Evolutionary conservation across 1,284 basidiomycete species (phyloP).

Genomic region (Leccinum angustisporum): DNA sequence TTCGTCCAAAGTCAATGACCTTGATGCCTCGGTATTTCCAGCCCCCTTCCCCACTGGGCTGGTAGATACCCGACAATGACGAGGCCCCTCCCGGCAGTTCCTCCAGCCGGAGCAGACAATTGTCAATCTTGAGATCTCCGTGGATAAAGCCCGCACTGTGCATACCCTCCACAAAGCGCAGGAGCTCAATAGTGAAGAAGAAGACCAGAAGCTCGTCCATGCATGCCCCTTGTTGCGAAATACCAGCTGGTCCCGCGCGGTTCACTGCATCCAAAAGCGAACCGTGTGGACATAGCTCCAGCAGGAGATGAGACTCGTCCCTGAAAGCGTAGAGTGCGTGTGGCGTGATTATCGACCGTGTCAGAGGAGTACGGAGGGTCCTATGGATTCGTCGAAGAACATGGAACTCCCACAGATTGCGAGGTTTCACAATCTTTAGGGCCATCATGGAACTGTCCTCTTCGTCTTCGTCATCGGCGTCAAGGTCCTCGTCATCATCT

Average conservation of each 20-base stretch:
- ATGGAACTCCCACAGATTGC: conserved; percentile 92
- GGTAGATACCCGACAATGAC: conserved; percentile 76
- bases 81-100: conserved; percentile 71
- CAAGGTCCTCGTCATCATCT: conserved; percentile 56
- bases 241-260: conserved; percentile 65
- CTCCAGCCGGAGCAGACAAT: conserved; percentile 90
- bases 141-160: conserved; percentile 88
- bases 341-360: conserved; percentile 70
- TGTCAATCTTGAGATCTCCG: conserved; percentile 99
- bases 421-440: conserved; percentile 89
- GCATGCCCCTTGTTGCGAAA: conserved; percentile 76
- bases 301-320: conserved; percentile 89
- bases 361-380: conserved; percentile 55
- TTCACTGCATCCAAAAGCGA: conserved; percentile 94
- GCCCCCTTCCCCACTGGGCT: conserved; percentile 73
- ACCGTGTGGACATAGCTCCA: conserved; percentile 90
- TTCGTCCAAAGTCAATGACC: conserved; percentile 95
- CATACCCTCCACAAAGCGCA: conserved; percentile 81
- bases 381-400: conserved; percentile 79
- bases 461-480: conserved; percentile 57
- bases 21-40: conserved; percentile 90
- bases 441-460: conserved; percentile 68
- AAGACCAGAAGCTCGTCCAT: conserved; percentile 93
- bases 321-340: conserved; percentile 78
- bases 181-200: conserved; percentile 93